These are phyloP conservation scores for Cladosporium cucumerinum DNA, from an alignment of 2,329 filamentous ascomycete species.

Conservation along the genomic window DNA sequence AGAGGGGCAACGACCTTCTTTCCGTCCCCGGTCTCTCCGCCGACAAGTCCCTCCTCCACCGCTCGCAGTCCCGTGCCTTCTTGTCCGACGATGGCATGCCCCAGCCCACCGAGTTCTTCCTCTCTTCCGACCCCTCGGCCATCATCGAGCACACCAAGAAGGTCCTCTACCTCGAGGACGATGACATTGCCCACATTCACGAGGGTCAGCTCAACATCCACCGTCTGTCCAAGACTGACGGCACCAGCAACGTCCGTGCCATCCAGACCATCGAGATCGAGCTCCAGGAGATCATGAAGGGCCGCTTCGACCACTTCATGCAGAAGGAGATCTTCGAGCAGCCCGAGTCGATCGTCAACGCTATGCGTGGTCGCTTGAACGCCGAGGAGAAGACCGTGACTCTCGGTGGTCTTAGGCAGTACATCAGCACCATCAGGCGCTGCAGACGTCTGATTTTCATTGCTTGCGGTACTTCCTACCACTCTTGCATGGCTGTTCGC, in stretches of 20 bases:
- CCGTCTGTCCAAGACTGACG: conserved; percentile 93
- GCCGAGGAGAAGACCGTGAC: conserved; percentile 91
- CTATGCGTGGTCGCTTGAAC: conserved; percentile 98
- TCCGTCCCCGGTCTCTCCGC: conserved; percentile 74
- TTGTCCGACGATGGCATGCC: conserved; percentile 97
- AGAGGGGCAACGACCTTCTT: conserved; percentile 65
- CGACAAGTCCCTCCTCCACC: conserved; percentile 98
- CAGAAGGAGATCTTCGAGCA: conserved; percentile 99
- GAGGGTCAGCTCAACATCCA: conserved; percentile 99
- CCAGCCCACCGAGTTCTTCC: conserved; percentile 98
- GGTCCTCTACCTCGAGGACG: conserved; percentile 98
- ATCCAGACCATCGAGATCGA: conserved; percentile 99
- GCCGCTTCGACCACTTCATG: conserved; percentile 99
- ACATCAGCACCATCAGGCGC: conserved; percentile 92
- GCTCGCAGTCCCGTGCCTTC: conserved; percentile 97
- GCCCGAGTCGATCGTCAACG: conserved; percentile 98
- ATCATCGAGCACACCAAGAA: conserved; percentile 99
- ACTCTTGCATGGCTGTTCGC: conserved; percentile 99
- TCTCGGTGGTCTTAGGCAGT: conserved; percentile 90
- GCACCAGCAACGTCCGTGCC: conserved; percentile 93
- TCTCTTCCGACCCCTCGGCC: conserved; percentile 95
- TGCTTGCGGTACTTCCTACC: conserved; percentile 95
- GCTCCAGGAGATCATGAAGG: conserved; percentile 99
- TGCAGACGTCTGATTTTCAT: conserved; percentile 99
- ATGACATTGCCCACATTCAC: conserved; percentile 99